Percentiles rank a stretch among this genome's conserved stretches.
These are phyloP conservation scores for Phytophthora syringae DNA, from an alignment of 352 stramenopile genomes.

Conservation along the genomic window DNA sequence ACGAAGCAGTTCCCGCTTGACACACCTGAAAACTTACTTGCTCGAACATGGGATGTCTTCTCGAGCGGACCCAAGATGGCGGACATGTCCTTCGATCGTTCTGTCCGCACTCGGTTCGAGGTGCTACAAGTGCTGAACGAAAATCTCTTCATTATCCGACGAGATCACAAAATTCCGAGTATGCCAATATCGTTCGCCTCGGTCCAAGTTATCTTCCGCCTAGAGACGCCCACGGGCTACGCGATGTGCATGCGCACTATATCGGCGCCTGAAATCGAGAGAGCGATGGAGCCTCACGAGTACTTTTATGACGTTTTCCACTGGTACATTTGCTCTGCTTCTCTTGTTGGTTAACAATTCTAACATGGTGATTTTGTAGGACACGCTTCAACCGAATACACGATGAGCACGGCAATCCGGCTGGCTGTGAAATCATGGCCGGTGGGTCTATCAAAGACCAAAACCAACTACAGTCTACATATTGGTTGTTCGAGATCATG, in stretches of 20 bases:
- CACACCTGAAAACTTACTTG: slow-evolving; percentile 33
- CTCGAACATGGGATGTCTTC: slow-evolving; percentile 51
- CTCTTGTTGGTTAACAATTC: background rate
- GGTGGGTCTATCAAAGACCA: slow-evolving; percentile 55
- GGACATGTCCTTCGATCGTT: slow-evolving; percentile 47
- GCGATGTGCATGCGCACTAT: slow-evolving; percentile 64
- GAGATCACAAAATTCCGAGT: slow-evolving; percentile 48
- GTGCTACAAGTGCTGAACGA: slow-evolving; percentile 59
- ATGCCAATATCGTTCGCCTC: slow-evolving; percentile 58
- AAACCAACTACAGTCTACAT: slow-evolving; percentile 45
- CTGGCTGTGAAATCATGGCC: slow-evolving; percentile 54
- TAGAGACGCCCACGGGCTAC: slow-evolving; percentile 57
- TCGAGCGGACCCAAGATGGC: slow-evolving; percentile 44
- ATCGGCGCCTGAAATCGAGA: slow-evolving; percentile 51
- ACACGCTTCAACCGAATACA: slow-evolving; percentile 57
- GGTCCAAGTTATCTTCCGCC: slow-evolving; percentile 59
- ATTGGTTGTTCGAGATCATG: slow-evolving; percentile 72
- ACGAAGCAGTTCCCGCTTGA: slow-evolving; percentile 41
- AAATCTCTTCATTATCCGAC: slow-evolving; percentile 57
- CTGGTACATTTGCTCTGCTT: slow-evolving; percentile 33
- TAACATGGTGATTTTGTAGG: slow-evolving; percentile 20
- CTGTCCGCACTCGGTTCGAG: slow-evolving; percentile 50
- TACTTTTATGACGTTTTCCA: slow-evolving; percentile 65
- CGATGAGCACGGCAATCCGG: slow-evolving; percentile 38
- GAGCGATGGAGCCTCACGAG: slow-evolving; percentile 46